These are phyloP conservation scores for Porodaedalea pini DNA, from an alignment of 1,284 basidiomycete genomes.

Conservation along the genomic window DNA sequence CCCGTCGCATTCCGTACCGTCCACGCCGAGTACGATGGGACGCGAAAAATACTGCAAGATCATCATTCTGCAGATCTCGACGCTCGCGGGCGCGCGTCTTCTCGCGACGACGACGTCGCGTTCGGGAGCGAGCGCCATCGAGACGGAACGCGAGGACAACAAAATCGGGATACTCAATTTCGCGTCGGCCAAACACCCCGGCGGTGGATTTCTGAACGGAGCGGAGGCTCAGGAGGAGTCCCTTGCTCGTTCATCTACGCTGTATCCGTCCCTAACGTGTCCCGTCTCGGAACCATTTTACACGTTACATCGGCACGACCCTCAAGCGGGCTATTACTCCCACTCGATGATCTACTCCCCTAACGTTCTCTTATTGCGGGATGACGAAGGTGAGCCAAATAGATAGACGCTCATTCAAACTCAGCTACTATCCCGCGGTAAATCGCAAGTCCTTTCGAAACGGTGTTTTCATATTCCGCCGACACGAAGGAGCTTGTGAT, in stretches of 20 bases:
- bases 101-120: constrained; percentile 16
- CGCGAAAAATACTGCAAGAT: constrained; percentile 16
- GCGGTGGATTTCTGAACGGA: constrained; percentile 26
- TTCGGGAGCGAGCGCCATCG: neutral
- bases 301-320: constrained; percentile 23
- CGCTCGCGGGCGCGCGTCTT: constrained; percentile 20
- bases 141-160: constrained; percentile 18
- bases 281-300: constrained; percentile 23
- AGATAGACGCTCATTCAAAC: neutral
- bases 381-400: constrained; percentile 16
- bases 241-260: constrained; percentile 25
- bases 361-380: constrained; percentile 23
- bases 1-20: constrained; percentile 33
- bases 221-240: constrained; percentile 27
- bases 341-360: constrained; percentile 27
- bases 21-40: neutral
- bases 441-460: too few species aligned
- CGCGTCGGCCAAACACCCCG: constrained; percentile 26
- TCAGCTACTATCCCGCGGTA: neutral
- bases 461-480: neutral
- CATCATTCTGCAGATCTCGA: constrained; percentile 17
- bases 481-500: neutral
- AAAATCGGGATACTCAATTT: constrained; percentile 25
- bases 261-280: constrained; percentile 24
- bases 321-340: constrained; percentile 24